Percentiles rank a stretch among this genome's conserved stretches.
phyloP scores from a whole-genome alignment of 163 green algal species.

The Smithsoniella earleae region DNA sequence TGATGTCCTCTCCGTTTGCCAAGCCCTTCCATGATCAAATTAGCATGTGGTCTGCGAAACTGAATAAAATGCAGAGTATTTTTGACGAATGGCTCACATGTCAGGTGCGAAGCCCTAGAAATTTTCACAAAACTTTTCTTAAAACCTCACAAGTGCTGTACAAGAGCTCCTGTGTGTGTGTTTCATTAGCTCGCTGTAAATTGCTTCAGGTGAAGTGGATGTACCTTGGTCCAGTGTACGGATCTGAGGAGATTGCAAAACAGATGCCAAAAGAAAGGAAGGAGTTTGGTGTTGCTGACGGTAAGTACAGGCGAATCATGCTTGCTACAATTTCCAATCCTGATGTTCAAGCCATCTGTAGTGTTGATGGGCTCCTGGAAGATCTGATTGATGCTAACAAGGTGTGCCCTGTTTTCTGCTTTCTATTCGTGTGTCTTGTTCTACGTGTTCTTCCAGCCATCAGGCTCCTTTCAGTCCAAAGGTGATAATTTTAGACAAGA shows the following conservation, averaged over 20 bases:
- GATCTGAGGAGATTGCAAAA: conserved; percentile 63
- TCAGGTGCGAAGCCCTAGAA: no score
- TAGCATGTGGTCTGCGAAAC: conserved; percentile 52
- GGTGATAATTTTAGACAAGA: background rate
- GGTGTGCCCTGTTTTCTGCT: no score
- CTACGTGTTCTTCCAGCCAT: no score
- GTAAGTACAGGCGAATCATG: conserved; percentile 53
- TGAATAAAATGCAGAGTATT: conserved; percentile 56
- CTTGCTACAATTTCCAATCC: conserved; percentile 34
- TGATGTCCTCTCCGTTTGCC: conserved; percentile 54
- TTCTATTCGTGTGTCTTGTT: no score
- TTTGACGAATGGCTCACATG: conserved; percentile 60
- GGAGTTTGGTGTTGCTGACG: conserved; percentile 43
- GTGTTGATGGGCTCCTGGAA: conserved; percentile 51
- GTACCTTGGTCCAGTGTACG: conserved; percentile 66
- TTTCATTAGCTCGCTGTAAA: no score
- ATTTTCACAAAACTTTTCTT: no score
- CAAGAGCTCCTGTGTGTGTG: no score
- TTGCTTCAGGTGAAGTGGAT: conserved; percentile 56
- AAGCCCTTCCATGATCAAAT: conserved; percentile 55
- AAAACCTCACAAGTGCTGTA: no score
- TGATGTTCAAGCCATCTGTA: conserved; percentile 39
- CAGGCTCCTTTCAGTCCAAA: no score
- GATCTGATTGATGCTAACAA: conserved; percentile 39
- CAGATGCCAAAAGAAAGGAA: conserved; percentile 62